Conservation (phyloP, 2,329 filamentous ascomycete species). For the Trichoderma pleuroti region DNA sequence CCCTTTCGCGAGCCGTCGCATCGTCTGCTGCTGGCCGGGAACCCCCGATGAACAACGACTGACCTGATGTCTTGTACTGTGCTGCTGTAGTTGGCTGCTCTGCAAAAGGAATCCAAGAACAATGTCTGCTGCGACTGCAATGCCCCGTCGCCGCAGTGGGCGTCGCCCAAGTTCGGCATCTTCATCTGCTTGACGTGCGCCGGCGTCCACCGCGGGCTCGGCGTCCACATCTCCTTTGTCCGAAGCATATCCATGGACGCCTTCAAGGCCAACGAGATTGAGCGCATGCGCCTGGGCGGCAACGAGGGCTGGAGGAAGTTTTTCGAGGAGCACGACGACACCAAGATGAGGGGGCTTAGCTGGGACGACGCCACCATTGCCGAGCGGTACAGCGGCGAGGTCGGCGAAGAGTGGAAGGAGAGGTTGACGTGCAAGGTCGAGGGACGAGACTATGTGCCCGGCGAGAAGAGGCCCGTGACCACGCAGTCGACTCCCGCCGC, state of each 20-base stretch:
- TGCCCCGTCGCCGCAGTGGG: constrained; percentile 97
- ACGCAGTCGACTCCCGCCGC: constrained; percentile 35
- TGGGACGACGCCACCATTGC: constrained; percentile 89
- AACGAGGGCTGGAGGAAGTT: constrained; percentile 85
- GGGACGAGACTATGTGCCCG: constrained; percentile 77
- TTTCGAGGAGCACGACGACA: constrained; percentile 71
- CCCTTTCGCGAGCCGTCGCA: constrained; percentile 14
- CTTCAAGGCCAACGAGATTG: constrained; percentile 89
- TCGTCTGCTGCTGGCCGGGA: neutral
- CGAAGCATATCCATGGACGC: constrained; percentile 98
- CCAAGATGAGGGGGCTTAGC: constrained; percentile 61
- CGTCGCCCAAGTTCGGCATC: constrained; percentile 92
- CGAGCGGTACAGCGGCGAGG: constrained; percentile 84
- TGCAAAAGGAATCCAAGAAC: constrained; percentile 88
- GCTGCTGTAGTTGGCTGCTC: constrained; percentile 67
- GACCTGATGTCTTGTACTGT: constrained; percentile 14
- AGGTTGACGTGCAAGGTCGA: constrained; percentile 83
- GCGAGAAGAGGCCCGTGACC: constrained; percentile 52
- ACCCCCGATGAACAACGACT: constrained; percentile 14
- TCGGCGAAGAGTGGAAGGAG: constrained; percentile 94
- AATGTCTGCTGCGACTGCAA: constrained; percentile 91
- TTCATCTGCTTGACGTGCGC: constrained; percentile 98
- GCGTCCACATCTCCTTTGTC: constrained; percentile 98
- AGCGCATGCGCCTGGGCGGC: constrained; percentile 88
- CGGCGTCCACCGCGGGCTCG: constrained; percentile 88